These are phyloP conservation scores for Phytopythium sindhum DNA, from an alignment of 352 stramenopile genomes.

Conservation along the genomic window DNA sequence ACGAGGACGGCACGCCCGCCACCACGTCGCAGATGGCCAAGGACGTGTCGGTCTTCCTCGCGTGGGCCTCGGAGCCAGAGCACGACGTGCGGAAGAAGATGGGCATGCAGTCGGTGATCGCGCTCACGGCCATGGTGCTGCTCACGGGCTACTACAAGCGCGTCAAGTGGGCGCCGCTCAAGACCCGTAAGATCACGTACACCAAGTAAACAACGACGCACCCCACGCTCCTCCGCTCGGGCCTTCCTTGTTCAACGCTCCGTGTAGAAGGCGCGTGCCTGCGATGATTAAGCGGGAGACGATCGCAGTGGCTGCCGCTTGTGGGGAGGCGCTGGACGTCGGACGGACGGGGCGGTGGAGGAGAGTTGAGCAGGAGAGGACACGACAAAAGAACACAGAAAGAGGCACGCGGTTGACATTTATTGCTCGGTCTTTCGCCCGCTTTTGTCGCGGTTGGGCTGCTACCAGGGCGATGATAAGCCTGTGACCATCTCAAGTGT, in stretches of 20 bases:
- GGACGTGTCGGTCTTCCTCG: slow-evolving; percentile 97
- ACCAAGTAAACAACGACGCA: slow-evolving; percentile 81
- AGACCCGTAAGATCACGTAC: slow-evolving; percentile 98
- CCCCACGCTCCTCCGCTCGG: neutral
- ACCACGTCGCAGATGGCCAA: slow-evolving; percentile 98
- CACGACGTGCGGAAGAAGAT: slow-evolving; percentile 98
- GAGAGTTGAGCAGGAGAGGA: slow-evolving; percentile 2
- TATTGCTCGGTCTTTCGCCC: neutral
- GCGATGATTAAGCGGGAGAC: slow-evolving; percentile 3
- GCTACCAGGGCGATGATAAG: no score
- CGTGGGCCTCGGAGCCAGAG: slow-evolving; percentile 97
- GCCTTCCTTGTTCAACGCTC: neutral
- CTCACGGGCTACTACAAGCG: slow-evolving; percentile 99
- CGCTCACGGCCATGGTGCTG: slow-evolving; percentile 86
- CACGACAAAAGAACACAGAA: slow-evolving; percentile 1
- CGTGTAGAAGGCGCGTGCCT: slow-evolving; percentile 2
- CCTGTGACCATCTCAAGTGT: no score
- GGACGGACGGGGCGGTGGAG: neutral
- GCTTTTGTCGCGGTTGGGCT: neutral
- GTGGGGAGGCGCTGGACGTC: slow-evolving; percentile 1
- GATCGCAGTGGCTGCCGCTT: slow-evolving; percentile 2
- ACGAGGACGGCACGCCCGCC: slow-evolving; percentile 95
- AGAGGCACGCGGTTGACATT: slow-evolving; percentile 9
- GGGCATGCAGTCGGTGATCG: slow-evolving; percentile 94
- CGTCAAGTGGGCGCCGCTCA: slow-evolving; percentile 96